These are phyloP conservation scores for Schrenkiella parvula DNA, from an alignment of 345 rosid genomes.

Conservation along the genomic window DNA sequence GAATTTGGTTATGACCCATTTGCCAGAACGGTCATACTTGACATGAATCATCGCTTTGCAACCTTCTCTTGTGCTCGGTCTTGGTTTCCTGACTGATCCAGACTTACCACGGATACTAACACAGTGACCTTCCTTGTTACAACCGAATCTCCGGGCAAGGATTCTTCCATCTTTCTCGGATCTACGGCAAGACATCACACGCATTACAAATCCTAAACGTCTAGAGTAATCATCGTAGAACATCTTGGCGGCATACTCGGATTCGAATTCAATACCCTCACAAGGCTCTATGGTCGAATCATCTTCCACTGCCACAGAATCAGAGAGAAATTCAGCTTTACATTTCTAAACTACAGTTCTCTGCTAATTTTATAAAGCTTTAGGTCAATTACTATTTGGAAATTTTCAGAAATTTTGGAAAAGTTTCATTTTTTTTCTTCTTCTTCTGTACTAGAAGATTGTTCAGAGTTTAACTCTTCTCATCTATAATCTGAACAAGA, in stretches of 20 bases:
- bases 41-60: constrained; percentile 93
- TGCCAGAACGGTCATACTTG: constrained; percentile 64
- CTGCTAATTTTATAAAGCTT: too few species aligned
- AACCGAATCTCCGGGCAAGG: constrained; percentile 84
- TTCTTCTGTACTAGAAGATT: too few species aligned
- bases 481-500: background rate
- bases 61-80: constrained; percentile 82
- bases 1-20: constrained; percentile 84
- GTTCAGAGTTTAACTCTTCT: background rate
- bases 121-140: constrained; percentile 91
- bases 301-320: constrained; percentile 50
- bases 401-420: background rate
- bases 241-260: constrained; percentile 83
- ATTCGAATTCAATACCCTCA: constrained; percentile 83
- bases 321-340: background rate
- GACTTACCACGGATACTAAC: constrained; percentile 71
- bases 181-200: constrained; percentile 90
- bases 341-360: too few species aligned
- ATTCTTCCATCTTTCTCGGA: constrained; percentile 90
- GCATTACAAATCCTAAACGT: constrained; percentile 80
- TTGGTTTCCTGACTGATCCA: constrained; percentile 66
- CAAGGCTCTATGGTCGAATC: constrained; percentile 50
- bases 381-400: too few species aligned
- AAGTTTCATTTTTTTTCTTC: background rate
- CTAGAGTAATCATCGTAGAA: constrained; percentile 86